These are phyloP conservation scores for Gracilaria vermiculophylla DNA, from an alignment of 23 red algal species.

Conservation along the genomic window DNA sequence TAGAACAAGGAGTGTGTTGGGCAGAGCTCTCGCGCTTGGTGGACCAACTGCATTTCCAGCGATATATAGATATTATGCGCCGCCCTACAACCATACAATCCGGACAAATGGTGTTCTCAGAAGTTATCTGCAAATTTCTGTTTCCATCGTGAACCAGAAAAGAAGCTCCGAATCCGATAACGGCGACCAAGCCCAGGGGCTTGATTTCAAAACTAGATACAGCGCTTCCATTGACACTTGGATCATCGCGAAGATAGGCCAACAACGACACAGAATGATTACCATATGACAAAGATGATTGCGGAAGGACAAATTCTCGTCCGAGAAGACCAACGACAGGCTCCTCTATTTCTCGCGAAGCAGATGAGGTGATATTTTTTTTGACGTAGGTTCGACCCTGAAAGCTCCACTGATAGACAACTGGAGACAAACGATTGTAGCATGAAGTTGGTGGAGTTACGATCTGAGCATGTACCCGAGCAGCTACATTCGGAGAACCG, in stretches of 20 bases:
- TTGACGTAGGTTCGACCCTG: not conserved
- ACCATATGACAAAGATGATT: constrained; percentile 17
- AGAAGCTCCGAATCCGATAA: constrained; percentile 56
- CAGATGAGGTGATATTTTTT: not conserved
- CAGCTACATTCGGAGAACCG: constrained; percentile 34
- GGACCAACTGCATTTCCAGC: constrained; percentile 39
- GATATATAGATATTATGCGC: not conserved
- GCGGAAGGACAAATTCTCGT: constrained; percentile 60
- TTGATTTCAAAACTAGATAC: constrained; percentile 11
- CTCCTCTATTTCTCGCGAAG: not conserved
- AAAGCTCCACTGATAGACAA: constrained; percentile 48
- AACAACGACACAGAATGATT: constrained; percentile 29
- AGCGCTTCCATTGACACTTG: constrained; percentile 37
- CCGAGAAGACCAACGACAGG: constrained; percentile 44
- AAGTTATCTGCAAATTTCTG: constrained; percentile 32
- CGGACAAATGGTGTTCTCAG: constrained; percentile 49
- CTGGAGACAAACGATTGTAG: constrained; percentile 35
- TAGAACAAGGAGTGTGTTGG: not conserved
- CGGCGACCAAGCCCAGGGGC: constrained; percentile 17
- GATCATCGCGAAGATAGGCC: constrained; percentile 40
- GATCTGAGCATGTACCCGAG: constrained; percentile 35
- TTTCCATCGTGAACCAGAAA: constrained; percentile 9
- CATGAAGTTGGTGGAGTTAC: constrained; percentile 20
- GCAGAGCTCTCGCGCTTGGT: not conserved
- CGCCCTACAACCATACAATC: not conserved